A percentile compares a stretch with the other conserved stretches of the same genome.
Conservation (phyloP, 2,329 filamentous ascomycete genomes). For the Botryotinia globosa region DNA sequence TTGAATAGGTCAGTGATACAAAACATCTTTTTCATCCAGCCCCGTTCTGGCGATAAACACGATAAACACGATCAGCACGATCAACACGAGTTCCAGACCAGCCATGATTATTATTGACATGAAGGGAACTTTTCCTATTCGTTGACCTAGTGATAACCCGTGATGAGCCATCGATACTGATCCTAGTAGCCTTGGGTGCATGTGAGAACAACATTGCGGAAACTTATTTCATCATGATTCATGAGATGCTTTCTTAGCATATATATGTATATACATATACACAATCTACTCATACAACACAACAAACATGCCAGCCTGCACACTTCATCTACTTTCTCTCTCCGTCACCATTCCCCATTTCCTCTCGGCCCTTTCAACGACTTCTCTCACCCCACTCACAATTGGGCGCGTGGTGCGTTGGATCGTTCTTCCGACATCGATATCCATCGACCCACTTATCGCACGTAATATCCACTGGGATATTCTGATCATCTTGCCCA, state of each 20-base stretch:
- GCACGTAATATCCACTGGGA: conserved; percentile 44
- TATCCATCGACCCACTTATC: conserved; percentile 44
- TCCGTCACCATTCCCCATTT: conserved; percentile 41
- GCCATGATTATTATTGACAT: conserved; percentile 5
- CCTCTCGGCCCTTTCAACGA: conserved; percentile 40
- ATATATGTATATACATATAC: no score
- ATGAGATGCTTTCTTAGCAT: neutral
- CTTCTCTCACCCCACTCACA: conserved; percentile 43
- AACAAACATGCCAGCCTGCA: conserved; percentile 48
- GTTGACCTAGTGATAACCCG: conserved; percentile 18
- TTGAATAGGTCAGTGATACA: neutral
- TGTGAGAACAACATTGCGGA: neutral
- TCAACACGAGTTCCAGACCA: conserved; percentile 15
- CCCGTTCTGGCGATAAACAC: conserved; percentile 13
- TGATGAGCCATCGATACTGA: neutral
- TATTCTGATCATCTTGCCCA: conserved; percentile 46
- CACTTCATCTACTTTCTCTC: conserved; percentile 47
- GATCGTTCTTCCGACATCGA: conserved; percentile 47
- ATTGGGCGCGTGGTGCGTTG: conserved; percentile 46
- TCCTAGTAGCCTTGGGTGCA: neutral
- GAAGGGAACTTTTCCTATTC: neutral
- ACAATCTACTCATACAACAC: neutral
- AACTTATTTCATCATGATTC: neutral
- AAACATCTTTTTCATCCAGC: conserved; percentile 2
- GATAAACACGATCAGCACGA: neutral